These are phyloP conservation scores for Abrus precatorius DNA, from an alignment of 306 rosid species.

Conservation along the genomic window DNA sequence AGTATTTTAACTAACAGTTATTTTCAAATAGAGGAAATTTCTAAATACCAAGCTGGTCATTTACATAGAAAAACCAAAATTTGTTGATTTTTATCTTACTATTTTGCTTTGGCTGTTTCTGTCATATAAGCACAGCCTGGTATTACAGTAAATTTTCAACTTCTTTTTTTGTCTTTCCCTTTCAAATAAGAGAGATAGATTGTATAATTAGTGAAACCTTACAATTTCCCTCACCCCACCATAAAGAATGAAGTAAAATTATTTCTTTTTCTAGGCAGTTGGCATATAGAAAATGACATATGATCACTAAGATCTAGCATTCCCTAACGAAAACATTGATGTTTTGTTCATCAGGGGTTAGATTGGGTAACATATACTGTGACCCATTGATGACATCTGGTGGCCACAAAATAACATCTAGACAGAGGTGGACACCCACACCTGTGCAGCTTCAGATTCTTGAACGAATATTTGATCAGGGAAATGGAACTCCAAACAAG, in stretches of 20 bases:
- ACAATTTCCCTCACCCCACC: no score
- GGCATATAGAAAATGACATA: not conserved
- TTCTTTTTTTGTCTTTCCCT: not conserved
- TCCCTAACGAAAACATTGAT: slow-evolving; percentile 27
- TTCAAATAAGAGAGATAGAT: not conserved
- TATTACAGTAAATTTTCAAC: slow-evolving; percentile 26
- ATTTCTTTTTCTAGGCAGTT: slow-evolving; percentile 8
- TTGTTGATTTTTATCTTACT: not conserved
- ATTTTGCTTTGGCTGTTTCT: not conserved
- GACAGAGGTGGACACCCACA: slow-evolving; percentile 99
- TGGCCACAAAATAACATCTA: slow-evolving; percentile 89
- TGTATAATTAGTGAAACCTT: not conserved
- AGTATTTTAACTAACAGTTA: not conserved
- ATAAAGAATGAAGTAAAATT: not conserved
- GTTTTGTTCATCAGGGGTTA: slow-evolving; percentile 70
- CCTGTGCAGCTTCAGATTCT: slow-evolving; percentile 90
- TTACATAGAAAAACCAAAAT: not conserved
- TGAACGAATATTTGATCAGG: slow-evolving; percentile 87
- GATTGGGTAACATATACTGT: slow-evolving; percentile 85
- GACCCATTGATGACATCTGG: slow-evolving; percentile 80
- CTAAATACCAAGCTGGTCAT: not conserved
- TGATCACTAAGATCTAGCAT: not conserved
- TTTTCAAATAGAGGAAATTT: not conserved
- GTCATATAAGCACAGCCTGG: not conserved
- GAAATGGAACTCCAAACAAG: slow-evolving; percentile 95